A percentile compares a stretch with the other conserved stretches of the same genome.
These are phyloP conservation scores for Ambrosia hybrid DNA, from an alignment of 140 eudicot species.

Conservation along the genomic window DNA sequence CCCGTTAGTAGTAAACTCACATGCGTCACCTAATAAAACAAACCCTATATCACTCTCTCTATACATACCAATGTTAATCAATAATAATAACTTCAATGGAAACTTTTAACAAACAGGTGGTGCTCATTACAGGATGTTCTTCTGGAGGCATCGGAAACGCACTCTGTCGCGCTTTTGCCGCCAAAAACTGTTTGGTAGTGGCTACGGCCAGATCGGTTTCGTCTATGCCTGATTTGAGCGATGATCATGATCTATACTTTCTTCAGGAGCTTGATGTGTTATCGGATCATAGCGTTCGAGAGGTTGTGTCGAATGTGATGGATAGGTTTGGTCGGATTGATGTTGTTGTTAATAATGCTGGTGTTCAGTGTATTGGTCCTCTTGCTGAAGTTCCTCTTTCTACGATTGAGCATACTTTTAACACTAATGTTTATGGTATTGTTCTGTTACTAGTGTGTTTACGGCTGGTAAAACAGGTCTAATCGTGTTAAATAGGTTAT, in stretches of 20 bases:
- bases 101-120: slow-evolving; percentile 52
- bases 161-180: slow-evolving; percentile 75
- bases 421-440: slow-evolving; percentile 87
- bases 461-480: neutral
- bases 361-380: slow-evolving; percentile 94
- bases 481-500: too few species aligned
- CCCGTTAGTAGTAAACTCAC: too few species aligned
- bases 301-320: slow-evolving; percentile 47
- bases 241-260: slow-evolving; percentile 38
- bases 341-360: slow-evolving; percentile 86
- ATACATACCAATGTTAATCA: neutral
- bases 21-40: too few species aligned
- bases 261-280: slow-evolving; percentile 72
- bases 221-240: slow-evolving; percentile 54
- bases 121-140: slow-evolving; percentile 82
- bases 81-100: slow-evolving; percentile 18
- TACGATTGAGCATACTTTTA: slow-evolving; percentile 53
- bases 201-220: slow-evolving; percentile 69
- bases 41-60: too few species aligned
- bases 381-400: slow-evolving; percentile 79
- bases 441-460: neutral
- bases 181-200: slow-evolving; percentile 66
- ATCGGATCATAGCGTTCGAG: slow-evolving; percentile 59
- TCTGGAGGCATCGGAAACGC: slow-evolving; percentile 92
- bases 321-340: slow-evolving; percentile 72